Percentiles rank a stretch among this genome's conserved stretches.
Evolutionary conservation across 345 rosid genomes (phyloP).

Genomic region (Pistacia atlantica): DNA sequence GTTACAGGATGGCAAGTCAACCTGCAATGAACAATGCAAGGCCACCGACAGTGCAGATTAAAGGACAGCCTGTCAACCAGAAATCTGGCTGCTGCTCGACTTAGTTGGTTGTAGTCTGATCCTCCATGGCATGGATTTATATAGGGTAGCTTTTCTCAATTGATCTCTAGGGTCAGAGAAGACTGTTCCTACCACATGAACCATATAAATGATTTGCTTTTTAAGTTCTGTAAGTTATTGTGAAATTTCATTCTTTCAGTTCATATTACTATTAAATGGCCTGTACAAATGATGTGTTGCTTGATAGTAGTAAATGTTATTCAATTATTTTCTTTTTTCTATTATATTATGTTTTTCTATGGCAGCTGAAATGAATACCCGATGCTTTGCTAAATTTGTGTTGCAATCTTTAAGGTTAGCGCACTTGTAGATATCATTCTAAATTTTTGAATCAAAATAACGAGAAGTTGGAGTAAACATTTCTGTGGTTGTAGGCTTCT

Average conservation of each 20-base stretch:
- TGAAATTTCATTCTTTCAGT: conserved; percentile 25
- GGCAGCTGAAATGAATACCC: too few species aligned
- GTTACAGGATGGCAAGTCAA: conserved; percentile 55
- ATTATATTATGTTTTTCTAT: not conserved
- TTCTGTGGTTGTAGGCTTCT: too few species aligned
- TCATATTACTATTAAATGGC: conserved; percentile 4
- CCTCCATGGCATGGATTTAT: conserved; percentile 5
- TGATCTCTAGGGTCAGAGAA: conserved; percentile 1
- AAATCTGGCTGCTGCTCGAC: conserved; percentile 54
- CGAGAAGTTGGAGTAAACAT: too few species aligned
- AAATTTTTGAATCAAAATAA: too few species aligned
- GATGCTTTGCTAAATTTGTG: too few species aligned
- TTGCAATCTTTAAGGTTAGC: too few species aligned
- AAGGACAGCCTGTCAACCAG: conserved; percentile 60
- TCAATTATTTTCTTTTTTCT: not conserved
- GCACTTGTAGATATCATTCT: too few species aligned
- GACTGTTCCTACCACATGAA: conserved; percentile 12
- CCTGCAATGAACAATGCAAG: conserved; percentile 40
- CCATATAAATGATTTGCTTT: conserved; percentile 1
- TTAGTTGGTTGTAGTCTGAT: conserved; percentile 12
- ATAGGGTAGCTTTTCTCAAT: conserved; percentile 8
- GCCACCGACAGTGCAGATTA: conserved; percentile 47
- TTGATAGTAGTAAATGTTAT: conserved; percentile 14
- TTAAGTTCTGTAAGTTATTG: conserved; percentile 14
- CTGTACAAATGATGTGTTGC: conserved; percentile 20